Percentiles rank a stretch among this genome's conserved stretches.
These are phyloP conservation scores for Penicillium sp. DNA, from an alignment of 2,329 filamentous ascomycete genomes.

Conservation along the genomic window DNA sequence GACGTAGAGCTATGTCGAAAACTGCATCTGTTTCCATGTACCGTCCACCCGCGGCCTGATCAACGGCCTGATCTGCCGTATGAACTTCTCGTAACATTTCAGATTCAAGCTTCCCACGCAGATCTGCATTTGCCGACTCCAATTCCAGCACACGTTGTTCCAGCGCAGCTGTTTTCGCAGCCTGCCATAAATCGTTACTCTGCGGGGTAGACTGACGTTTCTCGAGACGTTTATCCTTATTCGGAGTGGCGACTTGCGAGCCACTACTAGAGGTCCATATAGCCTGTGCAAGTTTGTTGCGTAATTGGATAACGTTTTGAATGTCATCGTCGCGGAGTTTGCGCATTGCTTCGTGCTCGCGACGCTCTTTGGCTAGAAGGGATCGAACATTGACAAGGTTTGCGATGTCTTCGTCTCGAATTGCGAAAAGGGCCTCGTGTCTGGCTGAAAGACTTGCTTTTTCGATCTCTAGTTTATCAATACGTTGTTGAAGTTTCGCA, in stretches of 20 bases:
- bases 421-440: conserved; percentile 38
- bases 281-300: conserved; percentile 38
- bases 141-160: conserved; percentile 42
- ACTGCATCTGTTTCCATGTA: not conserved
- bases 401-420: conserved; percentile 41
- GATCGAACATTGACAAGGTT: conserved; percentile 42
- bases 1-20: not conserved
- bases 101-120: not conserved
- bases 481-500: conserved; percentile 23
- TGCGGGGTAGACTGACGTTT: conserved; percentile 22
- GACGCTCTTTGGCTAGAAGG: conserved; percentile 36
- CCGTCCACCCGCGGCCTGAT: not conserved
- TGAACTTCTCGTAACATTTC: not conserved
- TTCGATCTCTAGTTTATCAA: conserved; percentile 34
- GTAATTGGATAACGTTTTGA: conserved; percentile 35
- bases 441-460: conserved; percentile 29
- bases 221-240: not conserved
- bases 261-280: conserved; percentile 28
- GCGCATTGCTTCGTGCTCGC: conserved; percentile 36
- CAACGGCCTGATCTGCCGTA: not conserved
- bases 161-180: conserved; percentile 39
- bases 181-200: conserved; percentile 39
- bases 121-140: conserved; percentile 22
- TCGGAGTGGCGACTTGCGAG: conserved; percentile 16
- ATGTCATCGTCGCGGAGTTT: conserved; percentile 42